These are phyloP conservation scores for Hymenoscyphus infarciens DNA, from an alignment of 2,329 filamentous ascomycete genomes.

Conservation along the genomic window DNA sequence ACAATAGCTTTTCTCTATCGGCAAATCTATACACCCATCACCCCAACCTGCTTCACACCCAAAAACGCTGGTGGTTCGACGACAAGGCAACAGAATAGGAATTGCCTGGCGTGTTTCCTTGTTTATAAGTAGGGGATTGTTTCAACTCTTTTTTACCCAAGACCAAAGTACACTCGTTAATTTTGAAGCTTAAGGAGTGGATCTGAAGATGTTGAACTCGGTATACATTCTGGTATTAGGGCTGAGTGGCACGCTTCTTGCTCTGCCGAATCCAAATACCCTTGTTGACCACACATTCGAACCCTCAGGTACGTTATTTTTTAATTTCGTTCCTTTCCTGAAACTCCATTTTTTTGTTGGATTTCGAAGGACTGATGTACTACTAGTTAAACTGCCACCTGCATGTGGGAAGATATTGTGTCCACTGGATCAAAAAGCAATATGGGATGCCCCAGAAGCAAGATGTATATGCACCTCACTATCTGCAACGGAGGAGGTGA, in stretches of 20 bases:
- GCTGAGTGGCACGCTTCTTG: constrained; percentile 12
- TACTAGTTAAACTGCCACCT: not conserved
- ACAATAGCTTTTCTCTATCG: not conserved
- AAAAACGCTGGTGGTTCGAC: not conserved
- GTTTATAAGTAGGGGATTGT: not conserved
- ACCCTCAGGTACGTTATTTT: not conserved
- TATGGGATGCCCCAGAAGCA: not conserved
- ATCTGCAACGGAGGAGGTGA: not conserved
- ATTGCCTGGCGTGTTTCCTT: not conserved
- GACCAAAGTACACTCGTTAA: not conserved
- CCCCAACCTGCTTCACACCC: not conserved
- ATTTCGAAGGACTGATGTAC: not conserved
- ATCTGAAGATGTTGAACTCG: not conserved
- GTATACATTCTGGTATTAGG: constrained; percentile 8
- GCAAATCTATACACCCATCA: not conserved
- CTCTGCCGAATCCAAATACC: constrained; percentile 11
- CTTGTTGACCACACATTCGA: constrained; percentile 7
- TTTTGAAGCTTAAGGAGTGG: not conserved
- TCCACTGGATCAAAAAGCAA: not conserved
- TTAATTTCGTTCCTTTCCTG: not conserved
- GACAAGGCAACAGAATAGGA: not conserved
- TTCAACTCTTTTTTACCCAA: not conserved
- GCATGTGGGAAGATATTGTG: not conserved
- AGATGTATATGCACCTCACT: not conserved
- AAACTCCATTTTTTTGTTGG: not conserved